These are phyloP conservation scores for Aspergillus spinulosporus DNA, from an alignment of 2,329 filamentous ascomycete genomes.

Conservation along the genomic window DNA sequence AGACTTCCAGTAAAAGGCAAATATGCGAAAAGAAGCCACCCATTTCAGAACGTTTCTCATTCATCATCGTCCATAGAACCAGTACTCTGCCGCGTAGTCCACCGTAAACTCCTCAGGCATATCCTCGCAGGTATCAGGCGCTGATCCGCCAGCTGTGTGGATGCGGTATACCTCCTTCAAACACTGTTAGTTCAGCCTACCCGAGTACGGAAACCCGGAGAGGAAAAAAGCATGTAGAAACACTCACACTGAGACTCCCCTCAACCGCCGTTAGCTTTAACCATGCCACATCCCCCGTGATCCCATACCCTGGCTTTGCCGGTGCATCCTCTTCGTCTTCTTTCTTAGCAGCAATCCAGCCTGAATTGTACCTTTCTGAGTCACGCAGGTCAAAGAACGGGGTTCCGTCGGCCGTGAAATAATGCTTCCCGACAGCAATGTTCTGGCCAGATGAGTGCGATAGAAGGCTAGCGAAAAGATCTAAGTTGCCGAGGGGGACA, in stretches of 20 bases:
- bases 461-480: constrained; percentile 25
- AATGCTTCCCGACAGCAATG: constrained; percentile 40
- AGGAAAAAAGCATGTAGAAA: background rate
- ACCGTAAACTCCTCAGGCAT: constrained; percentile 34
- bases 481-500: constrained; percentile 30
- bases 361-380: constrained; percentile 5
- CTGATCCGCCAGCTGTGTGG: constrained; percentile 37
- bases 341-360: constrained; percentile 32
- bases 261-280: constrained; percentile 31
- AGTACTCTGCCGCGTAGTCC: constrained; percentile 46
- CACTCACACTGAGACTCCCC: constrained; percentile 35
- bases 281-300: constrained; percentile 34
- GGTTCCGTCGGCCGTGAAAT: constrained; percentile 29
- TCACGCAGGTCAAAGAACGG: constrained; percentile 37
- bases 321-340: constrained; percentile 32
- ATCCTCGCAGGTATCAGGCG: constrained; percentile 37
- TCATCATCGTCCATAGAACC: constrained; percentile 40
- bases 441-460: constrained; percentile 18
- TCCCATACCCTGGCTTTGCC: constrained; percentile 7
- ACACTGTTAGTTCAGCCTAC: background rate
- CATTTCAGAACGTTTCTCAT: background rate
- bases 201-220: constrained; percentile 7
- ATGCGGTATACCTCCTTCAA: constrained; percentile 45
- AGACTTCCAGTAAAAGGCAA: background rate
- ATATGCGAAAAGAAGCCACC: constrained; percentile 1